These are phyloP conservation scores for Globisporangium uncinulatum DNA, from an alignment of 352 stramenopile species.

Conservation along the genomic window DNA sequence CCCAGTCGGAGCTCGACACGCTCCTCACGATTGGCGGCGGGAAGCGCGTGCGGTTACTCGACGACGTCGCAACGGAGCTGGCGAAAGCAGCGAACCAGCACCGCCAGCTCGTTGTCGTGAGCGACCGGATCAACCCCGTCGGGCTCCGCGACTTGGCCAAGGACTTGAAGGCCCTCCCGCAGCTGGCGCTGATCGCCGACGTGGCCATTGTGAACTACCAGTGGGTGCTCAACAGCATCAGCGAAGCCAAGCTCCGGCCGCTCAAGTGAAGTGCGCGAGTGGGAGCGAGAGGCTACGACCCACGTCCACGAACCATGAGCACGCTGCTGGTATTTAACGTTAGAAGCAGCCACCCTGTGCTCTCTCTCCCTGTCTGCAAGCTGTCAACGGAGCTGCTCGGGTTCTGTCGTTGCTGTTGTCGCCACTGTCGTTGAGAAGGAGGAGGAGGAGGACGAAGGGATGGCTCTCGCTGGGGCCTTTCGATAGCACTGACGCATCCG, in stretches of 20 bases:
- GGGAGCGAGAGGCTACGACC: background rate
- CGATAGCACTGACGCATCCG: conserved; percentile 18
- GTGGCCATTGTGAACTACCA: conserved; percentile 75
- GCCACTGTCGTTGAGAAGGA: background rate
- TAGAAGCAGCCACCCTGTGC: background rate
- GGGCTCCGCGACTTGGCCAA: conserved; percentile 36
- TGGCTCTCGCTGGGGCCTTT: conserved; percentile 3
- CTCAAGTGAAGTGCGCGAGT: conserved; percentile 13
- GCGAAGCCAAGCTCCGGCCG: conserved; percentile 56
- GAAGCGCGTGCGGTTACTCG: conserved; percentile 43
- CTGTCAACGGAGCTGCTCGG: background rate
- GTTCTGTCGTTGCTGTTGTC: background rate
- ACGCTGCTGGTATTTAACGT: conserved; percentile 11
- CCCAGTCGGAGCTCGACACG: conserved; percentile 53
- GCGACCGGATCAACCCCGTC: conserved; percentile 65
- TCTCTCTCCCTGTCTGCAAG: too few relatives aligned
- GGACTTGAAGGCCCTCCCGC: conserved; percentile 30
- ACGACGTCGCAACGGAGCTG: conserved; percentile 48
- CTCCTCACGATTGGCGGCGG: conserved; percentile 65
- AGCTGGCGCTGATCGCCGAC: conserved; percentile 30
- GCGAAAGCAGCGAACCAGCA: conserved; percentile 38
- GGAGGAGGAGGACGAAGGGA: too few relatives aligned
- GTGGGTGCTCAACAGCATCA: conserved; percentile 86
- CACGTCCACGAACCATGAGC: background rate
- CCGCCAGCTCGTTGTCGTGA: conserved; percentile 62